phyloP scores from a whole-genome alignment of 768 basidiomycete species.

The Kwoniella botswanensis region DNA sequence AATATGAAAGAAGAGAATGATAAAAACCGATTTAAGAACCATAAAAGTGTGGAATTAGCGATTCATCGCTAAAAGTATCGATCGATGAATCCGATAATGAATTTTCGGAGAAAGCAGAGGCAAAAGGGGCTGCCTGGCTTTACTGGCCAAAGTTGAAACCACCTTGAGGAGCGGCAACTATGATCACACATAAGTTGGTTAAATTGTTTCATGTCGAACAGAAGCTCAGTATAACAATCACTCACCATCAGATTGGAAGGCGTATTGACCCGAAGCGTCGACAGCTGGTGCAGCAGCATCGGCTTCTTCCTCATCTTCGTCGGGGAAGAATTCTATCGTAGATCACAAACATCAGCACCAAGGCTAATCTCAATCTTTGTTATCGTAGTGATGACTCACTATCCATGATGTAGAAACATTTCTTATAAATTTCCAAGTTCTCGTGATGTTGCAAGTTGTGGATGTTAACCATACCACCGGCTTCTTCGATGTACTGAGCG shows the following conservation, averaged over 20 bases:
- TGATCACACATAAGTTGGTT: conserved; percentile 16
- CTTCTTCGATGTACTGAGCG: conserved; percentile 93
- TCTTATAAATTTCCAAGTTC: conserved; percentile 99
- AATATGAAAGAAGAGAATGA: background rate
- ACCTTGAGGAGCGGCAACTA: conserved; percentile 85
- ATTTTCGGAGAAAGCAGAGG: background rate
- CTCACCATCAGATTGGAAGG: conserved; percentile 58
- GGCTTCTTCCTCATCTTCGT: conserved; percentile 87
- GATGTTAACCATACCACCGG: conserved; percentile 97
- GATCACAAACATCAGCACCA: conserved; percentile 50
- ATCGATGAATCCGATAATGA: background rate
- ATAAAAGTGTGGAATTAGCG: conserved; percentile 8
- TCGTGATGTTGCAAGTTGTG: conserved; percentile 99
- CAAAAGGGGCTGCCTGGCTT: conserved; percentile 3
- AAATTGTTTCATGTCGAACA: conserved; percentile 51
- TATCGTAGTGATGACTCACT: conserved; percentile 38
- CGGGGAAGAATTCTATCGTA: conserved; percentile 98
- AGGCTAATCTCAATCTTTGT: too few species aligned
- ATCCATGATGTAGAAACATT: conserved; percentile 84
- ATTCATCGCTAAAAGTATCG: background rate
- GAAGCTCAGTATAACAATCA: background rate
- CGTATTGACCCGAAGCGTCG: conserved; percentile 61
- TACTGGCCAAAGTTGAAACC: conserved; percentile 85
- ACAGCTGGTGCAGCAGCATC: conserved; percentile 75
- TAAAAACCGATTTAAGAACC: background rate